Evolutionary conservation across 1,284 basidiomycete genomes (phyloP).

Genomic region (Pseudozyma thailandica): DNA sequence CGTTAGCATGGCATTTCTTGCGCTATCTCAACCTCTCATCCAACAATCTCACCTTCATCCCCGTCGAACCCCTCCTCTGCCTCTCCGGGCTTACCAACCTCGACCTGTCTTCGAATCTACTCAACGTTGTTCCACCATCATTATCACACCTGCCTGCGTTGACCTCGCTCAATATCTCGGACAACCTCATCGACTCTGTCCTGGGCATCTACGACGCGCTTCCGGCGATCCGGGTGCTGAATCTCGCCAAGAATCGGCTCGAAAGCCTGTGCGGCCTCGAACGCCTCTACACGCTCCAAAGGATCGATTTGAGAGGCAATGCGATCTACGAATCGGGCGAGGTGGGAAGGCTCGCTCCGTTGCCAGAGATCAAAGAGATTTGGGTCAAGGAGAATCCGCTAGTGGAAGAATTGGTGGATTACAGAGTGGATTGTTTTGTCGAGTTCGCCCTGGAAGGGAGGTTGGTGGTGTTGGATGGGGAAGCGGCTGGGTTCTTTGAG

Average conservation of each 20-base stretch:
- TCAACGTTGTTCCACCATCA: slow-evolving; percentile 74
- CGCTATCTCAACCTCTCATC: slow-evolving; percentile 81
- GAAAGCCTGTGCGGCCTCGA: slow-evolving; percentile 94
- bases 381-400: slow-evolving; percentile 62
- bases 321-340: slow-evolving; percentile 84
- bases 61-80: slow-evolving; percentile 71
- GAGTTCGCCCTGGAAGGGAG: slow-evolving; percentile 84
- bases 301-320: slow-evolving; percentile 87
- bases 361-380: slow-evolving; percentile 74
- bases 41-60: slow-evolving; percentile 84
- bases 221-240: slow-evolving; percentile 51
- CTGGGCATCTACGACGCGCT: slow-evolving; percentile 73
- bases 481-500: slow-evolving; percentile 80
- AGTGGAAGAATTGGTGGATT: slow-evolving; percentile 69
- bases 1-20: slow-evolving; percentile 80
- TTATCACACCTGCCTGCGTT: slow-evolving; percentile 81
- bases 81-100: slow-evolving; percentile 71
- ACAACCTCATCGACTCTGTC: slow-evolving; percentile 96
- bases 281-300: slow-evolving; percentile 81
- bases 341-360: slow-evolving; percentile 81
- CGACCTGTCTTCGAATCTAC: slow-evolving; percentile 69
- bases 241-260: slow-evolving; percentile 76
- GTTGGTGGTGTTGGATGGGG: slow-evolving; percentile 75
- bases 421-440: slow-evolving; percentile 81
- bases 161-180: slow-evolving; percentile 84